phyloP scores from a whole-genome alignment of 176 grass and related monocot genomes.

The Musa acuminata region DNA sequence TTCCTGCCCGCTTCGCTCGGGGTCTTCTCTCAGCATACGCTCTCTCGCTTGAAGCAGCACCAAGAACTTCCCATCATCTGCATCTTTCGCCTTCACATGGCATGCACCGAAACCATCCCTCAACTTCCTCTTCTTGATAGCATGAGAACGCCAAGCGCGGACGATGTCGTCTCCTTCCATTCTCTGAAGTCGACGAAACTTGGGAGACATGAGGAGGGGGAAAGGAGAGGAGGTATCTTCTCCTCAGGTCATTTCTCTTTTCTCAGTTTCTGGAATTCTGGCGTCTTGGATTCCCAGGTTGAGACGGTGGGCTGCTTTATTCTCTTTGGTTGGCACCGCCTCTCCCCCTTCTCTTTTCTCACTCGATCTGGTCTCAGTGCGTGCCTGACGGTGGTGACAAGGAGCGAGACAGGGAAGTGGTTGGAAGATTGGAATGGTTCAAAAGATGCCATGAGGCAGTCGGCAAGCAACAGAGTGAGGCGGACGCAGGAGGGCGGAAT shows the following conservation, averaged over 20 bases:
- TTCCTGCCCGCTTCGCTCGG: neutral
- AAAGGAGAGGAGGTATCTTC: too few species aligned
- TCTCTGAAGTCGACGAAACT: neutral
- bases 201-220: too few species aligned
- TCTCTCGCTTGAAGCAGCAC: constrained; percentile 39
- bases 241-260: too few species aligned
- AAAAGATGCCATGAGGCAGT: neutral
- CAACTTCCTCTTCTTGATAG: constrained; percentile 37
- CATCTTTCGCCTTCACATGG: too few species aligned
- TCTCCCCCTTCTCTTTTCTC: too few species aligned
- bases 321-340: neutral
- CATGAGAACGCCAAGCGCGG: constrained; percentile 31
- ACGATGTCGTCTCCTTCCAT: constrained; percentile 31
- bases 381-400: too few species aligned
- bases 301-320: neutral
- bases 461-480: constrained; percentile 15
- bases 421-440: constrained; percentile 2
- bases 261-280: too few species aligned
- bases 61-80: neutral
- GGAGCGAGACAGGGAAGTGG: too few species aligned
- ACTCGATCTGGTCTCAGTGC: too few species aligned
- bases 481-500: constrained; percentile 1
- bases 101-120: too few species aligned
- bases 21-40: constrained; percentile 17
- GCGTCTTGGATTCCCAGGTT: too few species aligned